Evolutionary conservation across 495 filamentous ascomycete genomes (phyloP).

Genomic region (Penicillium coprophilum): DNA sequence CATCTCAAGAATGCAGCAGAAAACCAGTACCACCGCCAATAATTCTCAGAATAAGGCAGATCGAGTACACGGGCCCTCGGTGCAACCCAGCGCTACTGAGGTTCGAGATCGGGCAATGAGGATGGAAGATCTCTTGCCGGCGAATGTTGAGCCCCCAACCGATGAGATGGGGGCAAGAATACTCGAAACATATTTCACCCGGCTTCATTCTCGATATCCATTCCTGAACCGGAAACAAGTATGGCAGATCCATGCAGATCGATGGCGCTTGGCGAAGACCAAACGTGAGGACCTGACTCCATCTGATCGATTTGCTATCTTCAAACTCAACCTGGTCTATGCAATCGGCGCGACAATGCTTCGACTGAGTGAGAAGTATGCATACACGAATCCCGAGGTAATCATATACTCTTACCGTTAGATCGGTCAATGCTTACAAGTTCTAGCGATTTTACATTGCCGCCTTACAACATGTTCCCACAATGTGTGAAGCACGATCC

Average conservation of each 20-base stretch:
- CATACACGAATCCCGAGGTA: constrained; percentile 47
- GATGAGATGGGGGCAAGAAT: constrained; percentile 50
- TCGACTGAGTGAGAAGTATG: constrained; percentile 48
- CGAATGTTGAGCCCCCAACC: constrained; percentile 48
- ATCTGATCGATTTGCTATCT: constrained; percentile 48
- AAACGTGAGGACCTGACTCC: constrained; percentile 42
- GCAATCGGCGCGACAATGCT: constrained; percentile 53
- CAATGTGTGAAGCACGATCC: constrained; percentile 50
- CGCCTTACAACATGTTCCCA: constrained; percentile 51
- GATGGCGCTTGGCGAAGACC: constrained; percentile 42
- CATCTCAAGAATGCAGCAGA: constrained; percentile 37
- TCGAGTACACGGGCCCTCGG: constrained; percentile 8
- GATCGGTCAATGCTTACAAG: background rate
- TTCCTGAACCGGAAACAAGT: constrained; percentile 50
- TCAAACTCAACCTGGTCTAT: constrained; percentile 54
- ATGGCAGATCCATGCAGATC: constrained; percentile 45
- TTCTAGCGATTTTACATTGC: constrained; percentile 47
- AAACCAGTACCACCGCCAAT: constrained; percentile 1
- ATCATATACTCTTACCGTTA: background rate
- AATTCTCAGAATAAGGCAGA: constrained; percentile 7
- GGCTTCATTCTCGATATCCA: constrained; percentile 50
- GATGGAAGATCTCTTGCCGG: constrained; percentile 41
- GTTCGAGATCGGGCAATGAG: constrained; percentile 28
- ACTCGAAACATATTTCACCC: constrained; percentile 46
- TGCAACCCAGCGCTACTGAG: constrained; percentile 12